These are phyloP conservation scores for Rubus idaeus DNA, from an alignment of 306 rosid species.

Conservation along the genomic window DNA sequence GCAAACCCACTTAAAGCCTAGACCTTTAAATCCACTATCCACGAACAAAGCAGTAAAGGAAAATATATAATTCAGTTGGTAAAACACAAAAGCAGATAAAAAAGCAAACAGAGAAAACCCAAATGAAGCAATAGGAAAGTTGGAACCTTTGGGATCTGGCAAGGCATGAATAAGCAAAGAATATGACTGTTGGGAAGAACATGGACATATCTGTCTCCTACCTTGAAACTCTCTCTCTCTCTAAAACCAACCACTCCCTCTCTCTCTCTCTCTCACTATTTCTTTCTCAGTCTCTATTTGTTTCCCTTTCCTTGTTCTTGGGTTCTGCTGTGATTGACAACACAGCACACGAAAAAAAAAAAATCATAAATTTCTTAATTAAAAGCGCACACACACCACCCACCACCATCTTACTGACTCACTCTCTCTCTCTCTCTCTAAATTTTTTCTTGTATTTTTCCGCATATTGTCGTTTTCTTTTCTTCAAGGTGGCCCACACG, in stretches of 20 bases:
- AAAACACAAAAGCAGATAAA: slow-evolving; percentile 10
- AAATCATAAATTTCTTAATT: neutral
- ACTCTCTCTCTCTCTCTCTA: slow-evolving; percentile 16
- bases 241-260: neutral
- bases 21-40: slow-evolving; percentile 20
- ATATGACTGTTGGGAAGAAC: slow-evolving; percentile 52
- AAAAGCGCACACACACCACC: slow-evolving; percentile 21
- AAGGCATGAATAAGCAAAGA: slow-evolving; percentile 50
- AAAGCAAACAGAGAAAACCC: neutral
- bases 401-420: slow-evolving; percentile 11
- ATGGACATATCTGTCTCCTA: slow-evolving; percentile 73
- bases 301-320: slow-evolving; percentile 17
- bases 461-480: slow-evolving; percentile 19
- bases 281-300: neutral
- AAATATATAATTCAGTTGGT: neutral
- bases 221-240: slow-evolving; percentile 36
- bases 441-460: neutral
- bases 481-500: slow-evolving; percentile 27
- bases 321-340: slow-evolving; percentile 23
- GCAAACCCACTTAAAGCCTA: slow-evolving; percentile 40
- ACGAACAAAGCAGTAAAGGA: neutral
- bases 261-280: neutral
- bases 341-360: slow-evolving; percentile 11
- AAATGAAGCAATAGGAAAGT: slow-evolving; percentile 28
- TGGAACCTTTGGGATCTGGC: slow-evolving; percentile 57